A percentile compares a stretch with the other conserved stretches of the same genome.
Conservation (phyloP, 2,329 filamentous ascomycete species). For the Diaporthe sp. region DNA sequence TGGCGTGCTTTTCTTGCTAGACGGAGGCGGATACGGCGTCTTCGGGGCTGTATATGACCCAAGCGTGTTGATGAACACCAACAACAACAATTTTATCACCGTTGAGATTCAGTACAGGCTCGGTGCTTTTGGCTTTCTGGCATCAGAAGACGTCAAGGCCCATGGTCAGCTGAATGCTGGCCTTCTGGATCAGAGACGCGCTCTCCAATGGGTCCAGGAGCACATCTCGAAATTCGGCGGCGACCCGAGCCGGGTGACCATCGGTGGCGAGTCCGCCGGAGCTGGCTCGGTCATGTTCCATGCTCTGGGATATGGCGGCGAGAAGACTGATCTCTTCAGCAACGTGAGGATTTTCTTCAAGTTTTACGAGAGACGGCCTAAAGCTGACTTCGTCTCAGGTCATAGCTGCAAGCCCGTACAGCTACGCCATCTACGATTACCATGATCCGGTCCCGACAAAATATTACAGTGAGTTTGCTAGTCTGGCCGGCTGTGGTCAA, state of each 20-base stretch:
- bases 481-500: constrained; percentile 45
- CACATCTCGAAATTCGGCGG: constrained; percentile 51
- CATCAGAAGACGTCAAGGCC: constrained; percentile 46
- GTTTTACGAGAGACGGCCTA: neutral
- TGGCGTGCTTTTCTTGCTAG: neutral
- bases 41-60: constrained; percentile 25
- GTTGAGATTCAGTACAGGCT: constrained; percentile 64
- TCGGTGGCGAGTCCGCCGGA: constrained; percentile 50
- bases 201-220: constrained; percentile 67
- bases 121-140: constrained; percentile 62
- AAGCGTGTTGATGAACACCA: constrained; percentile 37
- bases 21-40: constrained; percentile 41
- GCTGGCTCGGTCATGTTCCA: constrained; percentile 46
- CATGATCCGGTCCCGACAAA: constrained; percentile 43
- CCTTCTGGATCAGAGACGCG: constrained; percentile 50
- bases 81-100: constrained; percentile 57
- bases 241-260: constrained; percentile 49
- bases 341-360: constrained; percentile 43
- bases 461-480: constrained; percentile 46
- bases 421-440: constrained; percentile 45
- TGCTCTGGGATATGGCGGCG: constrained; percentile 45
- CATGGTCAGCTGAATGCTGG: constrained; percentile 52
- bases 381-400: constrained; percentile 39
- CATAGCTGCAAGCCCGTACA: constrained; percentile 47
- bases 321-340: constrained; percentile 44